Percentiles rank a stretch among this genome's conserved stretches.
These are phyloP conservation scores for Pyrus bretschneideri DNA, from an alignment of 306 rosid species.

Conservation along the genomic window DNA sequence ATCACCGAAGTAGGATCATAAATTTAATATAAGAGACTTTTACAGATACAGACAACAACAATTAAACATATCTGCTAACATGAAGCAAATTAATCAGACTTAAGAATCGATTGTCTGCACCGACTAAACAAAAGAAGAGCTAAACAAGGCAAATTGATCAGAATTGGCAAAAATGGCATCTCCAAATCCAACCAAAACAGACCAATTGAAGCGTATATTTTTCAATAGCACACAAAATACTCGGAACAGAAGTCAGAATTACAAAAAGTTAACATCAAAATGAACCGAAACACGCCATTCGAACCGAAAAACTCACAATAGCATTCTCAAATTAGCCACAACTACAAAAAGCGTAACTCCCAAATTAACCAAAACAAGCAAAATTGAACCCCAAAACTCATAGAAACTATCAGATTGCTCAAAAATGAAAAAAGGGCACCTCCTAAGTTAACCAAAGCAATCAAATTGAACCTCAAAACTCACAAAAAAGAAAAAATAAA, in stretches of 20 bases:
- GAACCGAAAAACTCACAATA: neutral
- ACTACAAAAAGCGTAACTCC: neutral
- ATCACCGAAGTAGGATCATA: neutral
- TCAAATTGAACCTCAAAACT: neutral
- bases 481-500: neutral
- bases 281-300: neutral
- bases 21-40: neutral
- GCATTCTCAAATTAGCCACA: constrained; percentile 11
- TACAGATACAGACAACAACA: neutral
- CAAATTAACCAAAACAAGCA: neutral
- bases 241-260: neutral
- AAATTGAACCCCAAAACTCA: neutral
- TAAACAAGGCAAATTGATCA: constrained; percentile 11
- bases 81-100: neutral
- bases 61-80: neutral
- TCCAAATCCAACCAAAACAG: constrained; percentile 28
- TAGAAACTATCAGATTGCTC: constrained; percentile 3
- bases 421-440: constrained; percentile 26
- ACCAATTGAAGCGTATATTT: neutral
- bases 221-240: neutral
- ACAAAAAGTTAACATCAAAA: neutral
- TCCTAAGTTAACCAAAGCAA: constrained; percentile 71
- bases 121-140: no score
- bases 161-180: neutral
- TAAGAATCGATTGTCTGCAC: neutral